These are phyloP conservation scores for Hawksworthiomyces lignivorus DNA, from an alignment of 2,329 filamentous ascomycete genomes.

Conservation along the genomic window DNA sequence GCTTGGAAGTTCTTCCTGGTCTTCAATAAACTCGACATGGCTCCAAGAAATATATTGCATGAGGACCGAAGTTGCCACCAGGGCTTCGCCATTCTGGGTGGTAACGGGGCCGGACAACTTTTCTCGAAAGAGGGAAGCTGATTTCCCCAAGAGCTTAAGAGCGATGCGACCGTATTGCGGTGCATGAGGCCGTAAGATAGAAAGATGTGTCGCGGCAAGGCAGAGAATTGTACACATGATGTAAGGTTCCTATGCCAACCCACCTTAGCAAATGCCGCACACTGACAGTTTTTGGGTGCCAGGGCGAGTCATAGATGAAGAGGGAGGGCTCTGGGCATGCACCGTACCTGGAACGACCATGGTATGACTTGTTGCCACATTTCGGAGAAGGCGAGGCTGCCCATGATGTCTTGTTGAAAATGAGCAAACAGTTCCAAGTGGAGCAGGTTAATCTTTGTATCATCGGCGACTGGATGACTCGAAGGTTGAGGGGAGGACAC, in stretches of 20 bases:
- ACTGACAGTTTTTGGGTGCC: not conserved
- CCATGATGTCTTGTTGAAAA: conserved; percentile 19
- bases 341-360: conserved; percentile 21
- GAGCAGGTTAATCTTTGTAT: conserved; percentile 18
- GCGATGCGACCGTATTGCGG: too few relatives aligned
- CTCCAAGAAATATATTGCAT: conserved; percentile 25
- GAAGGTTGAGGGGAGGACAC: too few relatives aligned
- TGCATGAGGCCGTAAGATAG: too few relatives aligned
- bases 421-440: conserved; percentile 26
- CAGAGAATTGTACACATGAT: conserved; percentile 21
- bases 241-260: conserved; percentile 21
- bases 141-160: too few relatives aligned
- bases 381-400: conserved; percentile 20
- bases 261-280: too few relatives aligned
- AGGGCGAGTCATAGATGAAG: not conserved
- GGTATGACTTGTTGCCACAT: conserved; percentile 22
- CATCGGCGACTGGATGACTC: not conserved
- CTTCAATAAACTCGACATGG: conserved; percentile 21
- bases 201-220: conserved; percentile 18
- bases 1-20: too few relatives aligned
- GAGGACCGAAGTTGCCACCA: conserved; percentile 20
- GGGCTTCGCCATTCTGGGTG: conserved; percentile 4
- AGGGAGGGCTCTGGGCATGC: not conserved
- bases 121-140: conserved; percentile 15
- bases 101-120: conserved; percentile 15